These are phyloP conservation scores for Quercus glauca DNA, from an alignment of 306 rosid genomes.

Conservation along the genomic window DNA sequence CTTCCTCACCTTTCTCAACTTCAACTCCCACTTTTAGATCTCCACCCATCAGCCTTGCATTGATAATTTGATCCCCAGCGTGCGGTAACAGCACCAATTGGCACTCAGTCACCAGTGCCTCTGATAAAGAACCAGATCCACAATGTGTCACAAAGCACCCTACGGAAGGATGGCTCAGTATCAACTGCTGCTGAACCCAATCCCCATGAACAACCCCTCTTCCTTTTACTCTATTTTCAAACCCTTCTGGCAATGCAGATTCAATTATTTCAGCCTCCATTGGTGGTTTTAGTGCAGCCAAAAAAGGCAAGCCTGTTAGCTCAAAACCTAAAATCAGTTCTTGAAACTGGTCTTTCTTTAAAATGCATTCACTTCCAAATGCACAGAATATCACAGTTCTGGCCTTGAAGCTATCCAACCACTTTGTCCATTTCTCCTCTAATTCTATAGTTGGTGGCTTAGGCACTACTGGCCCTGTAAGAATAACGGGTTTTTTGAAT, in stretches of 20 bases:
- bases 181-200: conserved; percentile 40
- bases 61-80: conserved; percentile 20
- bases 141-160: conserved; percentile 49
- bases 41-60: conserved; percentile 23
- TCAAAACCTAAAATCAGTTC: conserved; percentile 38
- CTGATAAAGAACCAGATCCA: conserved; percentile 33
- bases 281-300: conserved; percentile 34
- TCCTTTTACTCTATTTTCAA: background rate
- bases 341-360: conserved; percentile 20
- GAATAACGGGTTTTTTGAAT: conserved; percentile 17
- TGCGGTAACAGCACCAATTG: conserved; percentile 35
- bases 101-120: conserved; percentile 27
- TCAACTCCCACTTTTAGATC: background rate
- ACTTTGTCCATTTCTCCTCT: conserved; percentile 32
- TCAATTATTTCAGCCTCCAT: conserved; percentile 14
- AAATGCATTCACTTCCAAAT: background rate
- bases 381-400: conserved; percentile 24
- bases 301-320: conserved; percentile 33
- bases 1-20: conserved; percentile 30
- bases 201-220: conserved; percentile 35
- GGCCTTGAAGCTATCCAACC: conserved; percentile 12
- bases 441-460: background rate
- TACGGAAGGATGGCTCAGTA: conserved; percentile 36
- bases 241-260: conserved; percentile 32
- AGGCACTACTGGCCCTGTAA: conserved; percentile 24